Percentiles rank a stretch among this genome's conserved stretches.
Conservation (phyloP, 1,284 basidiomycete species). For the Rhizoctonia solani region DNA sequence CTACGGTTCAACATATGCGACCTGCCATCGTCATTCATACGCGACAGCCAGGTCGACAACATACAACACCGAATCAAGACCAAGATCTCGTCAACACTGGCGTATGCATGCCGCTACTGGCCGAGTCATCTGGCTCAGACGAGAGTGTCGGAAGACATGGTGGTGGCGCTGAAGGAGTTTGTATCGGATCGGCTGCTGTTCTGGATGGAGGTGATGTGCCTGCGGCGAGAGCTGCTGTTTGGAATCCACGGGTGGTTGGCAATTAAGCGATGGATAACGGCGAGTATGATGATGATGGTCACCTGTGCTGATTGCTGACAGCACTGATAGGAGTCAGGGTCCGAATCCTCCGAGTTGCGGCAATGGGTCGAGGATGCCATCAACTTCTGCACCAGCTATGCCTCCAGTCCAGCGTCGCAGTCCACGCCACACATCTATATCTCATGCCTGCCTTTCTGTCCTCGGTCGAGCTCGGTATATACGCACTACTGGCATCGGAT, state of each 20-base stretch:
- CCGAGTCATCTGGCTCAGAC: neutral
- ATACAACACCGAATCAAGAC: neutral
- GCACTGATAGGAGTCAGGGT: neutral
- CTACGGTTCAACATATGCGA: slow-evolving; percentile 6
- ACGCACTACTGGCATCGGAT: neutral
- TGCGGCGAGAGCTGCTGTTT: neutral
- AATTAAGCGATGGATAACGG: neutral
- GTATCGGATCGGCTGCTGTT: neutral
- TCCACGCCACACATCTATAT: slow-evolving; percentile 13
- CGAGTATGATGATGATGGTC: neutral
- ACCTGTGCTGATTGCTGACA: neutral
- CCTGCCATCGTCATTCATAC: neutral
- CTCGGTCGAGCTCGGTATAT: neutral
- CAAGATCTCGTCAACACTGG: neutral
- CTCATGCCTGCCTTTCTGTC: slow-evolving; percentile 12
- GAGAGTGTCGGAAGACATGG: neutral
- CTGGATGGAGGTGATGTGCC: slow-evolving; percentile 12
- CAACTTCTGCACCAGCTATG: neutral
- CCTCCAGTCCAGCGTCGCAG: neutral
- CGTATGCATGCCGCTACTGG: neutral
- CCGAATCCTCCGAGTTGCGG: neutral
- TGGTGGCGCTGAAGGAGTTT: neutral
- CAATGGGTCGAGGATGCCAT: neutral
- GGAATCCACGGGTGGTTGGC: neutral
- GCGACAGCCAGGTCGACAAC: neutral